Conservation (phyloP, 345 rosid species). For the Alliaria petiolata region DNA sequence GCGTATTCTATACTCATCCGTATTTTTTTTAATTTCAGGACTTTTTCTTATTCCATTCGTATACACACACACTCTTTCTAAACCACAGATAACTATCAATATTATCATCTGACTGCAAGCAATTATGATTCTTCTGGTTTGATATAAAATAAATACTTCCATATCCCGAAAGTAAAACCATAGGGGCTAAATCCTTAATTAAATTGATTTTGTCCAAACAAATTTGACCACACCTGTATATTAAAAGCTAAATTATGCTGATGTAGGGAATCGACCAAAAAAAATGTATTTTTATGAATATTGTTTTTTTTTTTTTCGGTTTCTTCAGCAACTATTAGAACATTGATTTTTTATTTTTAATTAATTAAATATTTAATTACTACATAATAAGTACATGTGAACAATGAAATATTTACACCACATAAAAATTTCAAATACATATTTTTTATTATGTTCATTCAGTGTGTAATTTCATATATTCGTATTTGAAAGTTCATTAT, state of each 20-base stretch:
- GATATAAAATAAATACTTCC: background rate
- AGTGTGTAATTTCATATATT: background rate
- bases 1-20: conserved; percentile 13
- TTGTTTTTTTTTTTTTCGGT: no score
- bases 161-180: background rate
- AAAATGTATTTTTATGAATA: no score
- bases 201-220: no score
- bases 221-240: no score
- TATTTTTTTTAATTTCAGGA: background rate
- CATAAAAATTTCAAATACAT: no score
- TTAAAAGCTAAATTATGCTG: no score
- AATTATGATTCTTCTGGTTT: background rate
- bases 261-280: no score
- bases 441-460: background rate
- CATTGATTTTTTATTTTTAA: no score
- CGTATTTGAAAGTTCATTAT: background rate
- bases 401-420: no score
- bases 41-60: background rate
- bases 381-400: no score
- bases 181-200: background rate
- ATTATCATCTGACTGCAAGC: background rate
- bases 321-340: no score
- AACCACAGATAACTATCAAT: background rate
- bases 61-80: background rate
- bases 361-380: no score